Conservation (phyloP, 2,329 filamentous ascomycete genomes). For the Fusarium verticillioides region DNA sequence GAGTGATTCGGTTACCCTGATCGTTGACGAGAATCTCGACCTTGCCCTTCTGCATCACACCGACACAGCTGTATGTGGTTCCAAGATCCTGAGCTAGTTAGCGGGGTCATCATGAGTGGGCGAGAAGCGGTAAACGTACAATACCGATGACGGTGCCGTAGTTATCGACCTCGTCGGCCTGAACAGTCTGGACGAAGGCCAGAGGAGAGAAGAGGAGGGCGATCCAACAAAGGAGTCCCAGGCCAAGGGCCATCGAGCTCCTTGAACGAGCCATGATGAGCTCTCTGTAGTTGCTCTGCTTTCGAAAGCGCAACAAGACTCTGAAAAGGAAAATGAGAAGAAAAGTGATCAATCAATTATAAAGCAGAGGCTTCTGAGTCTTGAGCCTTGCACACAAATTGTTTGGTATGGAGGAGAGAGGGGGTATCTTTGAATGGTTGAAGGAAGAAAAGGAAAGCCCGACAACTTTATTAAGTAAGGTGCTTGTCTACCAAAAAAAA, state of each 20-base stretch:
- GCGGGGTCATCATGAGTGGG: constrained; percentile 7
- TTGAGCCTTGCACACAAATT: constrained; percentile 47
- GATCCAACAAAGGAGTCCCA: constrained; percentile 93
- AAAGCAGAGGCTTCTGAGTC: constrained; percentile 41
- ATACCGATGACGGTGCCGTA: constrained; percentile 95
- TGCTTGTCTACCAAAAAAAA: constrained; percentile 48
- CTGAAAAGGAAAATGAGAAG: constrained; percentile 37
- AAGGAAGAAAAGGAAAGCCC: background rate
- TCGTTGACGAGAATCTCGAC: constrained; percentile 97
- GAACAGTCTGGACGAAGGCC: constrained; percentile 82
- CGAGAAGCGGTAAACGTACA: constrained; percentile 59
- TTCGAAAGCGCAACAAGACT: constrained; percentile 37
- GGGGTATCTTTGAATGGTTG: constrained; percentile 47
- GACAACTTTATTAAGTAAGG: constrained; percentile 51
- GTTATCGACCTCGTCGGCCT: constrained; percentile 78
- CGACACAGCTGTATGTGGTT: constrained; percentile 89
- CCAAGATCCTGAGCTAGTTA: constrained; percentile 72
- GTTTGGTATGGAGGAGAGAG: constrained; percentile 41
- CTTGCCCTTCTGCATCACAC: constrained; percentile 95
- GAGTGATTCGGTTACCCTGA: constrained; percentile 96
- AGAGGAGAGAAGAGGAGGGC: constrained; percentile 88
- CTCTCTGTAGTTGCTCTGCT: constrained; percentile 35
- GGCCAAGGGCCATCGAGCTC: constrained; percentile 78
- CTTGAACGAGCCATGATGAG: constrained; percentile 66
- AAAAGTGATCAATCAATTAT: constrained; percentile 39